phyloP scores from a whole-genome alignment of 139 green algal species.

The Micractinium conductrix region DNA sequence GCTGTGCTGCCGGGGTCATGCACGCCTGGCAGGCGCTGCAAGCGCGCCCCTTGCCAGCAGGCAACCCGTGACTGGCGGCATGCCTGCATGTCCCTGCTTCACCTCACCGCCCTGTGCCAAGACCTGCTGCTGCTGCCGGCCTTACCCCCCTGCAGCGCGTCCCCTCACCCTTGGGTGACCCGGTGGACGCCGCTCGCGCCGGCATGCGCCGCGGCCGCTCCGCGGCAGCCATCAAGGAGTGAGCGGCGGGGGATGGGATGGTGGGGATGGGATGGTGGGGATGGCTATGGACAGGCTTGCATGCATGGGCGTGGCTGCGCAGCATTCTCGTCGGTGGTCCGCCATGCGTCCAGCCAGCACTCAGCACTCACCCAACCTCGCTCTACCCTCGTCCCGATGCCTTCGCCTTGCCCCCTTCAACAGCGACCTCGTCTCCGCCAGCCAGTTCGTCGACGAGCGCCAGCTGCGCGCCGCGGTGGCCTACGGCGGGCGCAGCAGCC shows the following conservation, averaged over 20 bases:
- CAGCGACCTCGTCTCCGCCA: neutral
- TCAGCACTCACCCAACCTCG: neutral
- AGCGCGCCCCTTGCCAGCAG: too few relatives aligned
- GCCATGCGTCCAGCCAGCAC: neutral
- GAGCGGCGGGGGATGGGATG: too few relatives aligned
- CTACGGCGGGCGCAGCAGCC: neutral
- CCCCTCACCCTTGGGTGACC: neutral
- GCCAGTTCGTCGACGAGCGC: conserved; percentile 17
- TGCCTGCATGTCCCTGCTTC: neutral
- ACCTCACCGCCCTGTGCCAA: too few relatives aligned
- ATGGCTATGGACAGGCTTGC: too few relatives aligned
- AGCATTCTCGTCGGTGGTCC: too few relatives aligned
- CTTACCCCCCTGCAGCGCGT: conserved; percentile 12
- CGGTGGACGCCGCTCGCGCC: neutral
- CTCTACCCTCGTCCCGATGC: too few relatives aligned
- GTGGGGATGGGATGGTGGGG: too few relatives aligned
- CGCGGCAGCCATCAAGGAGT: conserved; percentile 16
- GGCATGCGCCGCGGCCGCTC: conserved; percentile 28
- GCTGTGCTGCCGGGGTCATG: too few relatives aligned
- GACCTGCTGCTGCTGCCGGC: too few relatives aligned
- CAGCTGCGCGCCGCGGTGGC: conserved; percentile 7
- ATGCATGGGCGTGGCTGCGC: too few relatives aligned
- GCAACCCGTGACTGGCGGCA: too few relatives aligned
- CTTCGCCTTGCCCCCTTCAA: neutral
- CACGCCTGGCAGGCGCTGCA: too few relatives aligned